phyloP scores from a whole-genome alignment of 306 rosid species.

The Alnus glutinosa region DNA sequence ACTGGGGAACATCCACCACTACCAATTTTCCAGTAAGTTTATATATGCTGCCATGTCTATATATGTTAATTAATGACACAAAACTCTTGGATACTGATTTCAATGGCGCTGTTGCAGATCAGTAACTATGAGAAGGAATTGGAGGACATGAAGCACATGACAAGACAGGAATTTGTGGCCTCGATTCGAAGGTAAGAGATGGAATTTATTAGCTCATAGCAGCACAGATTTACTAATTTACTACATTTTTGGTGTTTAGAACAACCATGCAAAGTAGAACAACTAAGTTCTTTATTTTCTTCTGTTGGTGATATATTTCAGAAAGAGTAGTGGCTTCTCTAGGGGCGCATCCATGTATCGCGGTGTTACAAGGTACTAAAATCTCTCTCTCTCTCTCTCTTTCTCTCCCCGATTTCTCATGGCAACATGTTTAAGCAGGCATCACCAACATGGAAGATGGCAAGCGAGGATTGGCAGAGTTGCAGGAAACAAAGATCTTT shows the following conservation, averaged over 20 bases:
- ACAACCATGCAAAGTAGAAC: not conserved
- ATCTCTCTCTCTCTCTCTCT: not conserved
- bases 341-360: slow-evolving; percentile 99
- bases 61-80: no score
- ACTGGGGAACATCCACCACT: slow-evolving; percentile 98
- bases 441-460: slow-evolving; percentile 99
- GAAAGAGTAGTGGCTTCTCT: slow-evolving; percentile 98
- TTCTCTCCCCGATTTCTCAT: not conserved
- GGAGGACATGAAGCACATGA: slow-evolving; percentile 98
- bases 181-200: slow-evolving; percentile 75
- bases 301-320: slow-evolving; percentile 36
- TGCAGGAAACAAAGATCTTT: slow-evolving; percentile 98
- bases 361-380: slow-evolving; percentile 86
- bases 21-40: slow-evolving; percentile 83
- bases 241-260: not conserved
- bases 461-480: slow-evolving; percentile 99
- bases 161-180: slow-evolving; percentile 99
- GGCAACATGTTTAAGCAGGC: slow-evolving; percentile 47
- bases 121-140: slow-evolving; percentile 91
- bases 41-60: not conserved
- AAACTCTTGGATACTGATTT: slow-evolving; percentile 6
- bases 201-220: not conserved
- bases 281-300: not conserved
- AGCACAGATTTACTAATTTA: not conserved
- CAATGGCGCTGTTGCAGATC: slow-evolving; percentile 43